phyloP scores from a whole-genome alignment of 176 grass and related monocot species.

The Rhynchospora breviuscula region DNA sequence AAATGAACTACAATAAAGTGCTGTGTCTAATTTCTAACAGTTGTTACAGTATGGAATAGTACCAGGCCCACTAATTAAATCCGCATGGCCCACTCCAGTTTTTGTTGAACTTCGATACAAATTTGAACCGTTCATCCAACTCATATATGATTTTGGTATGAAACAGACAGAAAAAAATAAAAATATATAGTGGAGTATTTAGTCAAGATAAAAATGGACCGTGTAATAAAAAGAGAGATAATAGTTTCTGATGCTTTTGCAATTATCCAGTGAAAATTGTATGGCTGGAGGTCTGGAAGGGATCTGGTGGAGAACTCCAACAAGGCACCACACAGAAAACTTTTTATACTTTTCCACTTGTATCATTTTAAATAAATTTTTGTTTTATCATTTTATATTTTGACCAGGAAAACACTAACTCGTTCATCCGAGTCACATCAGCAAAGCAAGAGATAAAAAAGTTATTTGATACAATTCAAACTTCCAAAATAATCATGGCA shows the following conservation, averaged over 20 bases:
- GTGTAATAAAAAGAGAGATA: not conserved
- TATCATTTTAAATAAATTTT: not conserved
- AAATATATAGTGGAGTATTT: not conserved
- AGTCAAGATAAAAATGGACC: not conserved
- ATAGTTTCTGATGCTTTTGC: not conserved
- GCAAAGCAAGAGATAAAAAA: not conserved
- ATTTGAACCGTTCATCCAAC: not conserved
- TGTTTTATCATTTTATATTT: not conserved
- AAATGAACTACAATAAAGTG: not conserved
- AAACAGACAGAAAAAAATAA: not conserved
- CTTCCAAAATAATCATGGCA: not conserved
- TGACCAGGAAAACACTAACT: not conserved
- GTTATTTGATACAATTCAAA: conserved; percentile 9
- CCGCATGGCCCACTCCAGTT: not conserved
- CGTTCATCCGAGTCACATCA: conserved; percentile 2
- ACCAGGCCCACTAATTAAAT: not conserved
- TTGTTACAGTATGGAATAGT: not conserved
- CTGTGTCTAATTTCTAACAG: not conserved
- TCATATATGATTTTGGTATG: not conserved
- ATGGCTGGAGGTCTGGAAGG: not conserved
- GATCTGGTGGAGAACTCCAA: not conserved
- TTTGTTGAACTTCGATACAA: not conserved
- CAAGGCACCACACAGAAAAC: not conserved
- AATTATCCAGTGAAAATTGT: not conserved
- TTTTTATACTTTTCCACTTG: not conserved